A percentile compares a stretch with the other conserved stretches of the same genome.
Conservation (phyloP, 148 eudicot genomes). For the Rhododendron williamsianum region DNA sequence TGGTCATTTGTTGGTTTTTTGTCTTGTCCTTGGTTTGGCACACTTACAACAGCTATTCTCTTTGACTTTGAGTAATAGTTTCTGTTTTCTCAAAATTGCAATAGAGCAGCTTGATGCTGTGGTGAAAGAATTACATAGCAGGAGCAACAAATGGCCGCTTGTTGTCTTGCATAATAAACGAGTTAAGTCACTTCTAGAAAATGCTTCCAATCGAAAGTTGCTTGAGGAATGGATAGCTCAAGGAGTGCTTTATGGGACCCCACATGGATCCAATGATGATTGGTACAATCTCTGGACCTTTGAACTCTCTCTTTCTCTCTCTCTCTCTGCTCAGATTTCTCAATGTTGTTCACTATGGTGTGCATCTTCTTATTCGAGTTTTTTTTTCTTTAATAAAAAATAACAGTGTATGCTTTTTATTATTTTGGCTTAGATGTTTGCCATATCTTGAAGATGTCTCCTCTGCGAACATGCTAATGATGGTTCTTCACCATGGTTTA, state of each 20-base stretch:
- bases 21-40: neutral
- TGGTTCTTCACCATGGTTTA: slow-evolving; percentile 11
- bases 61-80: slow-evolving; percentile 11
- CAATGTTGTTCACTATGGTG: neutral
- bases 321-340: neutral
- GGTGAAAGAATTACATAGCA: slow-evolving; percentile 58
- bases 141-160: slow-evolving; percentile 75
- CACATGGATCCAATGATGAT: slow-evolving; percentile 92
- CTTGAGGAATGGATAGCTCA: slow-evolving; percentile 60
- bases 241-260: slow-evolving; percentile 74
- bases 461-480: neutral
- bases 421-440: neutral
- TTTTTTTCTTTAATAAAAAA: neutral
- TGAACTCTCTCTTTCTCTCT: neutral
- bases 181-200: slow-evolving; percentile 46
- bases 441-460: neutral
- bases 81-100: slow-evolving; percentile 23
- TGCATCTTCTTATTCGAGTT: neutral
- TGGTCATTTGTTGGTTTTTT: slow-evolving; percentile 2
- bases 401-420: neutral
- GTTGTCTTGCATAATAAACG: slow-evolving; percentile 81
- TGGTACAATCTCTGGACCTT: slow-evolving; percentile 44
- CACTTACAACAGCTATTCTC: neutral
- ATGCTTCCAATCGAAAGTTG: slow-evolving; percentile 47
- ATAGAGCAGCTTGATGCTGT: slow-evolving; percentile 87